Evolutionary conservation across 768 basidiomycete genomes (phyloP), one percentile per base, ranked within the genome.

Genomic region (Amanita rimosa): DNA sequence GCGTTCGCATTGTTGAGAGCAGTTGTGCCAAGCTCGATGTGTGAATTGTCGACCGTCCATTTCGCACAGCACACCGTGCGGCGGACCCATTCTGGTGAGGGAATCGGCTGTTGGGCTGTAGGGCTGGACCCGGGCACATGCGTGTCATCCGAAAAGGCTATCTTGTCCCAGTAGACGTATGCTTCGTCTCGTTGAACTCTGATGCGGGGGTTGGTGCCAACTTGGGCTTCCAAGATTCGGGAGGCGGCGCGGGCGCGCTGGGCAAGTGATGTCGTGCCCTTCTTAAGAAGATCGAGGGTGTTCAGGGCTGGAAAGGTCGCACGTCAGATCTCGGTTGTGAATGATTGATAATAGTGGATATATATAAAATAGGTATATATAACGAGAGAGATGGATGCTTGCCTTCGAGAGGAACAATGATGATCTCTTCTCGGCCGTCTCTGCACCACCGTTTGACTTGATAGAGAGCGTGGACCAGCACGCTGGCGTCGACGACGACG

Each of bases 331-430:
- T 16, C 17, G 44, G 1, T 37, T 16, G 43, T 44, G 16, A 36
- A 9, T 27, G 51, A 35, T 29, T 27, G 16, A 31, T 8, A 5
- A 24, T 3, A 24, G 22, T 24, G 22, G 22, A 22, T 26, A 26
- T 6, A 26, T 26, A 26, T 26, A 42, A 42, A 10, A 22, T 33
- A 48, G 17, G 51, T 29, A 44, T 24, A 39, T 16, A 47, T 27
- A 29, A 31, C 29, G 29, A 11, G 29, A 31, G 22, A 24, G 22
- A 24, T 24, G 22, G 22, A 24, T 24, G 22, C 75, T 44, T 53
- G 92, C 92, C 90, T 77, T 96, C 92, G 22, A 93, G 77, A 5
- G 93, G 92, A 39, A 92, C 70, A 42, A 96, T 78, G 44, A 96
- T 58, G 27, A 91, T 65, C 63, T 93, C 90, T 52, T 83, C 69